Evolutionary conservation across 2,329 filamentous ascomycete genomes (phyloP), one percentile per base, ranked within the genome.

Genomic region (Aspergillus puulaauensis): DNA sequence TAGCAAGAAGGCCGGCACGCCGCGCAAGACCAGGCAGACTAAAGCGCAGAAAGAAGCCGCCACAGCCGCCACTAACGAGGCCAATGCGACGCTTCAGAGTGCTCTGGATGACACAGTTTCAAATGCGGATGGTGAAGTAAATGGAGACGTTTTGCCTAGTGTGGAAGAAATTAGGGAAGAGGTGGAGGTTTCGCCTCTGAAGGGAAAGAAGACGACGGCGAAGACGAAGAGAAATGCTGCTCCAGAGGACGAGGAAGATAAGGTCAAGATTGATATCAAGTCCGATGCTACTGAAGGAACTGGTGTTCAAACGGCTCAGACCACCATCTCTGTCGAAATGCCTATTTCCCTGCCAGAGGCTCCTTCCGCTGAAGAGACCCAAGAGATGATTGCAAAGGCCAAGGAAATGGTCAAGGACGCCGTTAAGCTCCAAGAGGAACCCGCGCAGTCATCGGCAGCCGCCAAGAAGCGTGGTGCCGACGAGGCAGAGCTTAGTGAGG

Each of bases 381-480:
- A 89, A 57, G 84, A 87, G 55, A 92, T 97, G 89, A 88, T 98
- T 58, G 87, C 87, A 27, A 87, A 91, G 68, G 95, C 95, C 33
- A 91, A 89, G 77, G 85, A 88, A 65, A 96, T 97, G 90, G 93
- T 97, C 5, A 84, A 89, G 61, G 86, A 86, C 63, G 87, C 87
- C 33, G 81, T 87, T 55, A 79, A 77, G 63, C 68, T 70, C 60
- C 80, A 70, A 69, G 76, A 66, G 52, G 73, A 76, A 40, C 70
- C 76, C 15, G 69, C 59, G 27, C 67, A 64, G 27, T 61, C 70
- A 19, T 66, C 72, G 49, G 67, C 71, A 39, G 63, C 68, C 2
- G 73, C 75, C 41, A 83, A 80, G 72, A 92, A 92, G 81, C 86
- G 91, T 68, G 93, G 93, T 79, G 86, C 85, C 2, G 85, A 87